Evolutionary conservation across 106 monocot species (phyloP).

Genomic region (Phalaenopsis equestris): DNA sequence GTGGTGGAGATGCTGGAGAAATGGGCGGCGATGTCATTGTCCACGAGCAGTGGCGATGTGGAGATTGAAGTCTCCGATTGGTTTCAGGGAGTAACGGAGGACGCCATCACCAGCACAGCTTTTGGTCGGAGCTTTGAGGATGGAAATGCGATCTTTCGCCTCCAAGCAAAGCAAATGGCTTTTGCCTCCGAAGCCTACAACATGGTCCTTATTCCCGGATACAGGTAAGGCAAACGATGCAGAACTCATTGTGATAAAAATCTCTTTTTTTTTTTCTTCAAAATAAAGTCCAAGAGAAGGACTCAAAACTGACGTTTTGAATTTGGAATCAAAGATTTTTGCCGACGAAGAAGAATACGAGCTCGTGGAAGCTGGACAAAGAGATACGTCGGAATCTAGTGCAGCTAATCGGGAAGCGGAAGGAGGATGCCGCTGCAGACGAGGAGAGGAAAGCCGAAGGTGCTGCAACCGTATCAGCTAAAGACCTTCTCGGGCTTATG

Average conservation of each 20-base stretch:
- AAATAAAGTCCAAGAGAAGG: not conserved
- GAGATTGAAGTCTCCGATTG: conserved; percentile 64
- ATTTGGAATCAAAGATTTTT: conserved; percentile 33
- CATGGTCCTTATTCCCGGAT: conserved; percentile 38
- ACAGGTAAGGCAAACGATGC: conserved; percentile 12
- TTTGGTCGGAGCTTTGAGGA: conserved; percentile 63
- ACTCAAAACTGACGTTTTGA: not conserved
- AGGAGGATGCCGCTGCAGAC: conserved; percentile 3
- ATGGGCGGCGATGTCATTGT: conserved; percentile 22
- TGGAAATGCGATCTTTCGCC: conserved; percentile 52
- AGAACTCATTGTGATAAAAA: too few species aligned
- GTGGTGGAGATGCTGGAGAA: conserved; percentile 55
- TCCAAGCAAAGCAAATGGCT: conserved; percentile 70
- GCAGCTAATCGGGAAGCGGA: conserved; percentile 37
- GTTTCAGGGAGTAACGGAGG: conserved; percentile 45
- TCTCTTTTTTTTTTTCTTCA: too few species aligned
- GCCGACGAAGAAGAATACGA: conserved; percentile 52
- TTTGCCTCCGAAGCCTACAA: conserved; percentile 78
- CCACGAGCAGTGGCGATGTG: conserved; percentile 25
- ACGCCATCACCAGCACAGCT: conserved; percentile 41
- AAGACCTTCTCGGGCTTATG: conserved; percentile 58
- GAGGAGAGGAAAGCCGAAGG: conserved; percentile 12
- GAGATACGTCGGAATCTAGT: conserved; percentile 38
- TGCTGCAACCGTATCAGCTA: not conserved
- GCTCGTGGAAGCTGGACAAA: conserved; percentile 53